Evolutionary conservation across 2,329 filamentous ascomycete species (phyloP).

Genomic region (Xylariaceae sp.): DNA sequence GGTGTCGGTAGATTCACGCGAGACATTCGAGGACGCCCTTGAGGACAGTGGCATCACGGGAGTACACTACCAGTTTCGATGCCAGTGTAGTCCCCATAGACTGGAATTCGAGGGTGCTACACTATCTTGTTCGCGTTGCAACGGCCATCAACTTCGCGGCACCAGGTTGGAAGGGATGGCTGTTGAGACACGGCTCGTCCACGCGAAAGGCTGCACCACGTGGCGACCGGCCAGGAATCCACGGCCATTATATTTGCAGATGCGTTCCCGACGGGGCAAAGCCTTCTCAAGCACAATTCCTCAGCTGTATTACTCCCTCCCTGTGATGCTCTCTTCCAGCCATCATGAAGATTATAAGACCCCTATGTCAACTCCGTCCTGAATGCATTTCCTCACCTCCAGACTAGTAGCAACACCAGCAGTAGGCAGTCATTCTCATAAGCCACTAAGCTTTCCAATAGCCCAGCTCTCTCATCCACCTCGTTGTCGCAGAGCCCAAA

Average conservation of each 20-base stretch:
- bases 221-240: slow-evolving; percentile 29
- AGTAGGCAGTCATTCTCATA: neutral
- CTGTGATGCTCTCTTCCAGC: neutral
- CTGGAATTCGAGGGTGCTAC: slow-evolving; percentile 14
- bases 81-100: neutral
- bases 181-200: slow-evolving; percentile 26
- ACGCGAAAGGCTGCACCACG: slow-evolving; percentile 10
- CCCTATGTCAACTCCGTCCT: neutral
- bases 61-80: neutral
- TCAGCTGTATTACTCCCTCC: neutral
- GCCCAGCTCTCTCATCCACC: no score
- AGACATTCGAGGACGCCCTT: no score
- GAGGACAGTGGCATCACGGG: neutral
- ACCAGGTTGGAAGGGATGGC: slow-evolving; percentile 3
- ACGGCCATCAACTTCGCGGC: slow-evolving; percentile 6
- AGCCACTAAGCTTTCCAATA: no score
- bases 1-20: no score
- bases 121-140: slow-evolving; percentile 14
- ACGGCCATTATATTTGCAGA: slow-evolving; percentile 28
- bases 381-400: neutral
- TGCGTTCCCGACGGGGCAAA: slow-evolving; percentile 16
- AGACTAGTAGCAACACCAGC: slow-evolving; percentile 3
- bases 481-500: no score
- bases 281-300: neutral
- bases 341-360: slow-evolving; percentile 17